Base-by-base conservation (phyloP, 140 eudicot species). In the Erigeron philadelphicus region DNA sequence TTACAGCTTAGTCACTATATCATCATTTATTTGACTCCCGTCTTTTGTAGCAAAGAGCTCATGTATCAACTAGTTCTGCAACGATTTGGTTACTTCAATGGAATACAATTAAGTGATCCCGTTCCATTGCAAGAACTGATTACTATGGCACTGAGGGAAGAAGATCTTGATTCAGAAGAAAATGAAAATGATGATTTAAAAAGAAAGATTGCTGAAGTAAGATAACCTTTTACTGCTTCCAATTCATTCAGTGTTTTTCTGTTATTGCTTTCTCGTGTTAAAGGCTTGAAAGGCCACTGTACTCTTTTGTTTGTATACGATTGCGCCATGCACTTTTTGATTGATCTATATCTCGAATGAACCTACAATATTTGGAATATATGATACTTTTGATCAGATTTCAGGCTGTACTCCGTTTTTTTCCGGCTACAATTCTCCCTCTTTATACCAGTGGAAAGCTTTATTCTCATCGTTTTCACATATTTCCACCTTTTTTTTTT, bases 11-110 rank as follows among this genome's bases (percentile, higher is more conserved):
- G n/a, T 47, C 68, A 48, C n/a, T 43, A 2, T 41, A 17, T 21
- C n/a, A 44, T 61, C 72, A 10, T 43, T 56, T 63, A 71, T 7
- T 15, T 72, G 15, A 21, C 19, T 56, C 6, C 5, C 46, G 42
- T 78, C 17, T 45, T 61, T 76, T 73, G 77, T 81, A 93, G 98
- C 90, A 93, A 93, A 83, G 98, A 93, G 77, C 96, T 93, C 74
- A 93, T 93, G 98, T 93, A 93, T 76, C 98, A 93, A 79, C 89
- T 89, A 81, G 96, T 89, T 63, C 79, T 93, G 50, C 95, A 88
- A 66, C 86, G 98, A 38, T 93, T 93, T 85, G 90, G 95, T 57
- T 93, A 93, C 80, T 93, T 89, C 68, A 93, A 82, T 76, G 95
- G 94, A 72, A 93, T 93, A 78, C 96, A 93, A 72, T 76, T 89